Base-by-base conservation (phyloP, 768 basidiomycete species). In the Phylloporus arenicola region DNA sequence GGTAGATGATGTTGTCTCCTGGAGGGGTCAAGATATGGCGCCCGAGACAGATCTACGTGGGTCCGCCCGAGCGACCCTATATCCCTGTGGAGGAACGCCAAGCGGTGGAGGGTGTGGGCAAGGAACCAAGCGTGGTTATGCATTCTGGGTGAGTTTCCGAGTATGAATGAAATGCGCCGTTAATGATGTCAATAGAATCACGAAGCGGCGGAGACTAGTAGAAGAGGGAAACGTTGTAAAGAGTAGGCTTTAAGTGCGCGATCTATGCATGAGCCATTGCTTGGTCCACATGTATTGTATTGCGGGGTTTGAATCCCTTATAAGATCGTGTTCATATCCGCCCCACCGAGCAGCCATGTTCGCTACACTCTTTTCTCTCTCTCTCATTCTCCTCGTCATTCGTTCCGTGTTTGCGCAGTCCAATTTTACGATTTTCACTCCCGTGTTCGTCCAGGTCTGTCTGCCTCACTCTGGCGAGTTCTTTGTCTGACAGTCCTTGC, bases 21-120 rank as follows among this genome's bases (percentile, higher is more conserved):
- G 87, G 83, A 19, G 90, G 90, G 44, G 90, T 95, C 54, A 94
- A 93, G 71, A 95, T 95, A 57, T 95, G 93, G 91, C 78, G 89
- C 40, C 90, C 88, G 31, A 75, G 86, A 60, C 89, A 91, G 76
- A 79, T 94, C 45, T 95, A 88, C 60, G 79, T 91, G 14, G 92
- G 92, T 5, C 70, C 80, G 6, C 70, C 76, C 14, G 84, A 83
- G 65, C 81, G 92, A 38, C 81, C 86, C 48, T 95, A 87, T 67
- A 79, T 88, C 31, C 74, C 80, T 17, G 66, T 90, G 14, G 78
- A 79, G 1, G 69, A 82, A 44, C 81, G 92, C 31, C 43, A 57
- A 42, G 68, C 72, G 11, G 79, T 82, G 20, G 75, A 79, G 49
- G 84, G 80, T 5, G 60, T 62, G 24, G 76, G 72, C 64, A 75